Percentiles rank a stretch among this genome's conserved stretches.
Conservation (phyloP, 345 rosid genomes). For the Ceriops zippeliana region DNA sequence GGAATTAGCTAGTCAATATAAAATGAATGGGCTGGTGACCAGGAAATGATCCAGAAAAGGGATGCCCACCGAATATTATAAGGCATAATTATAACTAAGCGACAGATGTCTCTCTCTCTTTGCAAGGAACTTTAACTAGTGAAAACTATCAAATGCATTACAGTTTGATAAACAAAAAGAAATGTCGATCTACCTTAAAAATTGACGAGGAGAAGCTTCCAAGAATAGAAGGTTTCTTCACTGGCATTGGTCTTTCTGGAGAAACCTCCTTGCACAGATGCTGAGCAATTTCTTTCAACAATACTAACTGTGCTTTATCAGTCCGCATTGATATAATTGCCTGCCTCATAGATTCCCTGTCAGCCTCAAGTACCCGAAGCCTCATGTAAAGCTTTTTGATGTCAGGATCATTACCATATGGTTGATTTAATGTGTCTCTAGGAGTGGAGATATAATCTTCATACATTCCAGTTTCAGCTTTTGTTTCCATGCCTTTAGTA, state of each 20-base stretch:
- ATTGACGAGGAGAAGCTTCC: conserved; percentile 49
- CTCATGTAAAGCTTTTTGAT: conserved; percentile 75
- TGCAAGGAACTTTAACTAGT: no score
- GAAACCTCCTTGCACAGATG: conserved; percentile 73
- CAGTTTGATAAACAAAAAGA: neutral
- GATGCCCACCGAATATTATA: no score
- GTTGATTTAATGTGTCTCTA: conserved; percentile 34
- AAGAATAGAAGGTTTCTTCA: conserved; percentile 43
- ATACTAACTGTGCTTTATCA: conserved; percentile 76
- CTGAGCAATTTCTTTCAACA: conserved; percentile 94
- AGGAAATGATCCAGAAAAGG: no score
- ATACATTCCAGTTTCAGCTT: conserved; percentile 39
- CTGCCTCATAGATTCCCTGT: conserved; percentile 96
- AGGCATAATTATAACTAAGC: no score
- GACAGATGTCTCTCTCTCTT: no score
- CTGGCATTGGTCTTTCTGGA: conserved; percentile 51
- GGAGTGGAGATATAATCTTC: conserved; percentile 53
- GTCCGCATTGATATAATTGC: conserved; percentile 87
- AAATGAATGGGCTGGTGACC: no score
- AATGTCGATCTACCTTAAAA: conserved; percentile 59
- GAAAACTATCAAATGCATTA: neutral
- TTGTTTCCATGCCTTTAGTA: conserved; percentile 36
- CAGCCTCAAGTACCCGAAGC: conserved; percentile 94
- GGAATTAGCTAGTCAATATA: no score
- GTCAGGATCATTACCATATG: conserved; percentile 69